These are phyloP conservation scores for Macrocystidia cucumis DNA, from an alignment of 1,284 basidiomycete genomes.

Conservation along the genomic window DNA sequence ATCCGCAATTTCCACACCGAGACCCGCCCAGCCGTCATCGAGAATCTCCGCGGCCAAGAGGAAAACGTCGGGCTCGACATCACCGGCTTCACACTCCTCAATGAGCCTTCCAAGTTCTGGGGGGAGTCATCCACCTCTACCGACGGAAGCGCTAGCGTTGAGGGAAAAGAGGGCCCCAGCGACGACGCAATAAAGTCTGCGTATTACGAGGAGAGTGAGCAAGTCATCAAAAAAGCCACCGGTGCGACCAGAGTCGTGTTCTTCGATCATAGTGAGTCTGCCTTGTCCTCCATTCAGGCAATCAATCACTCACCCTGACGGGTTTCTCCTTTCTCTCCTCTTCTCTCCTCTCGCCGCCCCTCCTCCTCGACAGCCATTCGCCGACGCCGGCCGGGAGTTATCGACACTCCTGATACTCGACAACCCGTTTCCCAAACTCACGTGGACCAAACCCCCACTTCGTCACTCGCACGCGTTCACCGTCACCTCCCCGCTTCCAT, in stretches of 20 bases:
- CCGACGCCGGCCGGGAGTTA: slow-evolving; percentile 17
- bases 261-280: slow-evolving; percentile 46
- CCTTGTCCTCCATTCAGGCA: not conserved
- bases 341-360: not conserved
- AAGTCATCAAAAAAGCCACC: slow-evolving; percentile 42
- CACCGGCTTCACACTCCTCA: slow-evolving; percentile 47
- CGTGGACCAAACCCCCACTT: slow-evolving; percentile 44
- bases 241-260: slow-evolving; percentile 41
- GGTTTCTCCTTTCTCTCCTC: not conserved
- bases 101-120: slow-evolving; percentile 32
- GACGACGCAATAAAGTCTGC: slow-evolving; percentile 33
- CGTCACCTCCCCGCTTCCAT: slow-evolving; percentile 44
- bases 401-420: slow-evolving; percentile 16
- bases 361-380: slow-evolving; percentile 19
- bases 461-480: slow-evolving; percentile 39
- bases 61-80: slow-evolving; percentile 38
- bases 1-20: not conserved
- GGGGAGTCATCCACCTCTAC: no score
- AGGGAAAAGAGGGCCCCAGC: slow-evolving; percentile 30
- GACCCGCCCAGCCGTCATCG: not conserved
- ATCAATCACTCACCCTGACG: not conserved
- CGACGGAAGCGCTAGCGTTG: slow-evolving; percentile 37
- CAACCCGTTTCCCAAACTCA: slow-evolving; percentile 26
- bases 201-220: slow-evolving; percentile 44
- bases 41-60: slow-evolving; percentile 31